phyloP scores from a whole-genome alignment of 225 moss, liverwort and hornwort species.

The Bryum argenteum region DNA sequence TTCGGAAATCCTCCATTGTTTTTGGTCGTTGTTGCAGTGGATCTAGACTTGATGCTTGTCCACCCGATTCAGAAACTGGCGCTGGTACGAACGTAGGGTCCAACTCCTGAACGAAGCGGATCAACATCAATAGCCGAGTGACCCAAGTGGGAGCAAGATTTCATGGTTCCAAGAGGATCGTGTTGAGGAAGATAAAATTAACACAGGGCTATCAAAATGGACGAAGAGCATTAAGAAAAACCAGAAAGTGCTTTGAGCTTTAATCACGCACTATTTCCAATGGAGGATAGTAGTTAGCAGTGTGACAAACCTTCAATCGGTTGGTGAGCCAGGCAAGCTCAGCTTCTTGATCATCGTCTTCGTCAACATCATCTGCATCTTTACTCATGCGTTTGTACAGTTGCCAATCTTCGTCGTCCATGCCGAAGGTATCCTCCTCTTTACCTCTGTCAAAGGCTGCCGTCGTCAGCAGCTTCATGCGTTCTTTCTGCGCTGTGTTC shows the following conservation, averaged over 20 bases:
- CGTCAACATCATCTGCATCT: constrained; percentile 90
- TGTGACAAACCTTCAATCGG: constrained; percentile 69
- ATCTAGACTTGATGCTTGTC: constrained; percentile 51
- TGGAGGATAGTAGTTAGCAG: not conserved
- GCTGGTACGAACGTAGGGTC: constrained; percentile 75
- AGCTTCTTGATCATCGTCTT: constrained; percentile 91
- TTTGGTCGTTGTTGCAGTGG: constrained; percentile 59
- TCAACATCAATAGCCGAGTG: not conserved
- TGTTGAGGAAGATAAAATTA: too few relatives aligned
- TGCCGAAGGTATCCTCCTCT: constrained; percentile 96
- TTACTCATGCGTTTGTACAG: constrained; percentile 95
- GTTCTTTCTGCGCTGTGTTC: constrained; percentile 83
- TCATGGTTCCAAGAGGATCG: too few relatives aligned
- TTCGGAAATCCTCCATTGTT: constrained; percentile 87
- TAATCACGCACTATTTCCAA: constrained; percentile 4
- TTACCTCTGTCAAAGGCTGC: constrained; percentile 98
- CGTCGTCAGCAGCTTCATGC: constrained; percentile 88
- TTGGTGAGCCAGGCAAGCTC: constrained; percentile 74
- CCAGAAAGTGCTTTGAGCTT: too few relatives aligned
- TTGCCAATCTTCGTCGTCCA: constrained; percentile 98
- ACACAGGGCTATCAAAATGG: too few relatives aligned
- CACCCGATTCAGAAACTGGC: constrained; percentile 34
- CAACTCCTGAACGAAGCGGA: constrained; percentile 63
- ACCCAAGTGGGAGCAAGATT: not conserved
- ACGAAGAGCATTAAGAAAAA: too few relatives aligned